Evolutionary conservation across 768 basidiomycete species (phyloP).

Genomic region (Ramaria rubella): DNA sequence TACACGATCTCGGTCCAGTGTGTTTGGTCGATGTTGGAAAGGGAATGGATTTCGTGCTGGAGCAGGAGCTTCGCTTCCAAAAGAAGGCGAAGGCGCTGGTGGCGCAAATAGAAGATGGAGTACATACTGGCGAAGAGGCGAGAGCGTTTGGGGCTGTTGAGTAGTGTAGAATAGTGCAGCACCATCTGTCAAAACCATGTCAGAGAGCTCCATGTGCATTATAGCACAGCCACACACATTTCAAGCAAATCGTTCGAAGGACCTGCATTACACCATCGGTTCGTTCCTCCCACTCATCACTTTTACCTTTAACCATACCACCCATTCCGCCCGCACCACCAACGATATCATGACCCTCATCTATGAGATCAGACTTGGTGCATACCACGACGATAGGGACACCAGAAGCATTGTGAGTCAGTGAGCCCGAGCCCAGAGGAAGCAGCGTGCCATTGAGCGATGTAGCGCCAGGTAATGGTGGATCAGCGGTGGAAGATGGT

Average conservation of each 20-base stretch:
- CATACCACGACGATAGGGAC: slow-evolving; percentile 85
- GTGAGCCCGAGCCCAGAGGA: slow-evolving; percentile 76
- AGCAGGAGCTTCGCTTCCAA: slow-evolving; percentile 31
- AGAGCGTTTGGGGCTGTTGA: slow-evolving; percentile 65
- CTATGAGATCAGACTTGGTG: slow-evolving; percentile 90
- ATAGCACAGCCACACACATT: slow-evolving; percentile 53
- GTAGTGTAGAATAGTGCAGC: slow-evolving; percentile 91
- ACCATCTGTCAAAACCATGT: slow-evolving; percentile 55
- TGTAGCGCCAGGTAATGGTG: slow-evolving; percentile 45
- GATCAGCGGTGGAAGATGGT: slow-evolving; percentile 48
- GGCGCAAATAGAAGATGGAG: slow-evolving; percentile 76
- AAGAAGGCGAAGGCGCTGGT: slow-evolving; percentile 48
- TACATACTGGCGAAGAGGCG: slow-evolving; percentile 73
- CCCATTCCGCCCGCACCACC: slow-evolving; percentile 80
- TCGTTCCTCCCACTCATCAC: slow-evolving; percentile 90
- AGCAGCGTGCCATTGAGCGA: slow-evolving; percentile 62
- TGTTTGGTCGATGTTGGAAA: slow-evolving; percentile 82
- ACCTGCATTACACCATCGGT: slow-evolving; percentile 95
- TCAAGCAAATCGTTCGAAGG: slow-evolving; percentile 85
- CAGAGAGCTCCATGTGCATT: background rate
- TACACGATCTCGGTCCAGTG: slow-evolving; percentile 86
- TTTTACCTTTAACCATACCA: slow-evolving; percentile 87
- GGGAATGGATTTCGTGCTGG: slow-evolving; percentile 77
- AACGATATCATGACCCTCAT: slow-evolving; percentile 67
- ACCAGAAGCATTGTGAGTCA: slow-evolving; percentile 82